phyloP scores from a whole-genome alignment of 1,284 basidiomycete genomes.

The Cryptococcus amylolentus region DNA sequence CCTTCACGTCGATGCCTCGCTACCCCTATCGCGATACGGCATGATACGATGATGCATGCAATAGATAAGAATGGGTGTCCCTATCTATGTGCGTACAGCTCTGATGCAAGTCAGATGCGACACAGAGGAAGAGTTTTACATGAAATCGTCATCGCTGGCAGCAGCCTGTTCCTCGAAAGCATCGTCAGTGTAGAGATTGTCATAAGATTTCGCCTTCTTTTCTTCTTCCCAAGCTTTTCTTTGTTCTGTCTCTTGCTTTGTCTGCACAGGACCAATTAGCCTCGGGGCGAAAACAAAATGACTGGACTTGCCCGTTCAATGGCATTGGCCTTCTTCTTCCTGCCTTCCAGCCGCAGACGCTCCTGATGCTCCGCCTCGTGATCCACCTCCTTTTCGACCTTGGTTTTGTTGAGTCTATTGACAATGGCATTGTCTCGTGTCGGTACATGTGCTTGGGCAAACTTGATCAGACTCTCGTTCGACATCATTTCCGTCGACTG shows the following conservation, averaged over 20 bases:
- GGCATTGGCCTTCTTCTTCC: constrained; percentile 63
- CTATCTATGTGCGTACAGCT: no score
- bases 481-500: not conserved
- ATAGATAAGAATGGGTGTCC: not conserved
- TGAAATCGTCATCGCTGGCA: constrained; percentile 48
- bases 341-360: constrained; percentile 70
- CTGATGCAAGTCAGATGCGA: not conserved
- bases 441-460: constrained; percentile 62
- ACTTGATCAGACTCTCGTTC: no score
- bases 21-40: not conserved
- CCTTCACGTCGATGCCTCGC: no score
- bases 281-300: not conserved
- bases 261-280: not conserved
- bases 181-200: constrained; percentile 48
- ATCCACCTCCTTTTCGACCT: constrained; percentile 75
- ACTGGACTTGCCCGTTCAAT: constrained; percentile 47
- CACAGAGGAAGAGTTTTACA: constrained; percentile 22
- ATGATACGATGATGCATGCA: not conserved
- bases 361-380: constrained; percentile 85
- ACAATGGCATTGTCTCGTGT: constrained; percentile 85
- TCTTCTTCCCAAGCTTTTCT: constrained; percentile 46
- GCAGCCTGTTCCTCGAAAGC: constrained; percentile 38
- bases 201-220: constrained; percentile 45
- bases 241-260: constrained; percentile 37
- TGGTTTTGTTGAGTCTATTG: constrained; percentile 94